Evolutionary conservation across 352 stramenopile genomes (phyloP), one percentile per base, ranked within the genome.

Genomic region (Phytopythium oedochilum): DNA sequence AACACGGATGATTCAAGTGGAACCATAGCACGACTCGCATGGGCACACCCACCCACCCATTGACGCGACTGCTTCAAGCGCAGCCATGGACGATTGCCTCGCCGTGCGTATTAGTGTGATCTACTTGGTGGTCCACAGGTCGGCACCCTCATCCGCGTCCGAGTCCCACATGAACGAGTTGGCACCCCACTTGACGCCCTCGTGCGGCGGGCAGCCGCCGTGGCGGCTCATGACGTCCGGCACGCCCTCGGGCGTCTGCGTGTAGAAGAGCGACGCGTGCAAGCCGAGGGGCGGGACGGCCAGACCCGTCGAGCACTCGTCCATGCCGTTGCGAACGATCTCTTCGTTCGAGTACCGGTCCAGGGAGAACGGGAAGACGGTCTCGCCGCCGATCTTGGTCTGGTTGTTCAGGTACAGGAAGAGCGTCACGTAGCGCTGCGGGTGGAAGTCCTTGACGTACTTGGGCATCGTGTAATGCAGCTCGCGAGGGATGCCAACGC

Each of bases 321-420:
- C 63, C 86, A 94, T 95, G 42, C 85, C 85, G 9, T 66, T 70
- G 40, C 85, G 82, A 35, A 85, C 60, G 45, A 95, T 93, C 17
- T 63, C 42, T 38, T 90, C 78, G 42, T 89, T 68, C 46, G 61
- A 86, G 59, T 78, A 90, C 14, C 82, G 67, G 28, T 93, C 86
- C 18, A 84, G 59, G 43, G 83, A 91, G 65, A 82, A 86, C n/a
- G 83, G 96, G 72, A 99, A 99, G n/a, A 99, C 92, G 0, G 96
- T 99, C 70, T 99, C 91, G 28, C 97, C 97, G 18, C 97, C 97
- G 20, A 89, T 47, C 59, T 97, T 93, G 51, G 86, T 88, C 51
- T 99, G 86, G 66, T 98, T 96, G 68, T 88, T 98, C 35, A 99
- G 72, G 72, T 99, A 99, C 53, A 98, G 77, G 64, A 99, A 98